Evolutionary conservation across 169 alveolate genomes (phyloP).

Genomic region (Cryptosporidium ryanae): DNA sequence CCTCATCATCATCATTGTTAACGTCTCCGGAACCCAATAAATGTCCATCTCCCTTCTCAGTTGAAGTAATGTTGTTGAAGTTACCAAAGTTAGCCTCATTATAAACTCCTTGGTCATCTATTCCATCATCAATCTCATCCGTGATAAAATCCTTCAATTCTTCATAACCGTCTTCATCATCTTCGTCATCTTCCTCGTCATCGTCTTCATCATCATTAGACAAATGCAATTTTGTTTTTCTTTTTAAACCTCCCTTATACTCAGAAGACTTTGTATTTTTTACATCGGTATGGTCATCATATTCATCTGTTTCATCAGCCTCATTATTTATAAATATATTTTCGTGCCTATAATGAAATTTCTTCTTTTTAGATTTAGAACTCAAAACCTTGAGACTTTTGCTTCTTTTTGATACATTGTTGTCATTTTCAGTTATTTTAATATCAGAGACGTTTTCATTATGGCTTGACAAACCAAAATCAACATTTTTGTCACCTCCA

Average conservation of each 20-base stretch:
- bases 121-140: slow-evolving; percentile 61
- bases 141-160: slow-evolving; percentile 20
- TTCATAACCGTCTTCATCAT: slow-evolving; percentile 37
- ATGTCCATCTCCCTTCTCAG: slow-evolving; percentile 4
- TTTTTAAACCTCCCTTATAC: slow-evolving; percentile 3
- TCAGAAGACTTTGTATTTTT: neutral
- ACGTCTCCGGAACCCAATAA: neutral
- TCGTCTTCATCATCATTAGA: slow-evolving; percentile 66
- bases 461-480: neutral
- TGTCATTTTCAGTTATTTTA: neutral
- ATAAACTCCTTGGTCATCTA: slow-evolving; percentile 16
- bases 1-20: slow-evolving; percentile 25
- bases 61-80: neutral
- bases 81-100: slow-evolving; percentile 11
- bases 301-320: slow-evolving; percentile 62
- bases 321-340: slow-evolving; percentile 33
- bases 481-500: too few species aligned
- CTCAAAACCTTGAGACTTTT: neutral
- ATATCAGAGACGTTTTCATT: neutral
- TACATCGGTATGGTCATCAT: neutral
- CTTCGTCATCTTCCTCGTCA: slow-evolving; percentile 41
- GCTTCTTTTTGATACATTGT: neutral
- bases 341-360: neutral
- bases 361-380: neutral
- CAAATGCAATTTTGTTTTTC: slow-evolving; percentile 16